Base-by-base conservation (phyloP, 345 rosid species). In the Eucalyptus curtisii region DNA sequence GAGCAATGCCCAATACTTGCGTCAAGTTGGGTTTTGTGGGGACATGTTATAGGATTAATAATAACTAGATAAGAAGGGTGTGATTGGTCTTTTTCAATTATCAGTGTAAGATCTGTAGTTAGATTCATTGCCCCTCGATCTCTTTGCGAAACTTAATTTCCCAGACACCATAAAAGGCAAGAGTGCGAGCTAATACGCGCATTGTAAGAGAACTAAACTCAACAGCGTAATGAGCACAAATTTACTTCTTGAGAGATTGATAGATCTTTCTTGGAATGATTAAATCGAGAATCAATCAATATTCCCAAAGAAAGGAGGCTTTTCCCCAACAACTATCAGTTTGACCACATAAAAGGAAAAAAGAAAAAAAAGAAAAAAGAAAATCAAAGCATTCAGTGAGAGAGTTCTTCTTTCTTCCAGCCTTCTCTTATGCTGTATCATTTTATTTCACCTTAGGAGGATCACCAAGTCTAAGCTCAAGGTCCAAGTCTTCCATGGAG, bases 381-480 rank as follows among this genome's bases (percentile, higher is more conserved):
- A 76, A 76, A 19, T 40, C 27, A 76, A 76, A 76, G 82, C 82
- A 76, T 37, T 76, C 82, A 37, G 82, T 37, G 45, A 71, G 42
- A 68, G 82, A 76, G 25, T n/a, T 50, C 64, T n/a, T 49, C 61
- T 20, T 86, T 86, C 87, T 50, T 50, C 64, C 52, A 49, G 87
- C 87, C 49, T n/a, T 85, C 22, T 30, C 57, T 86, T 45, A n/a
- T 10, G 27, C 40, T 86, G 82, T 37, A 37, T 86, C 42, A n/a
- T 20, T 47, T 92, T 92, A 94, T 90, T 93, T 94, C 90, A 94
- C 91, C 49, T 93, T 89, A 71, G 94, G 91, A n/a, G 94, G 91
- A 88, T 93, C 87, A 68, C 99, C 98, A 89, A 97, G 97, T 94
- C 97, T 93, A 88, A 97, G 97, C 94, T 97, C 99, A 91, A 97